A percentile compares a stretch with the other conserved stretches of the same genome.
Evolutionary conservation across 2,329 filamentous ascomycete species (phyloP).

Genomic region (Cytospora piceae): DNA sequence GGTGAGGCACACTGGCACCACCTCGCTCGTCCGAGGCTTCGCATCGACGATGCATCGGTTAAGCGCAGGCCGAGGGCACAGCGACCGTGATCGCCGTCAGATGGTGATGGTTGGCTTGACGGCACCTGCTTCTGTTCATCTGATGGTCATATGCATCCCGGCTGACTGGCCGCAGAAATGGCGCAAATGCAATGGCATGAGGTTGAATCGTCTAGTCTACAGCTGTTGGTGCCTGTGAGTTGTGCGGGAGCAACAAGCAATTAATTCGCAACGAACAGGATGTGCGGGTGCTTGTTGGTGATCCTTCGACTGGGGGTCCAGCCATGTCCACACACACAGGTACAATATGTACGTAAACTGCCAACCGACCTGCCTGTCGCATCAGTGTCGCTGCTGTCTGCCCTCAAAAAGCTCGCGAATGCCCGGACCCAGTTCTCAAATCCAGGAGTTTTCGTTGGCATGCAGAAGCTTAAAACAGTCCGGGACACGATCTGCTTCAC

Average conservation of each 20-base stretch:
- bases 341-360: too few relatives aligned
- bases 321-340: neutral
- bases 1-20: neutral
- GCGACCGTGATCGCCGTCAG: neutral
- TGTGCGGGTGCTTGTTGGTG: slow-evolving; percentile 20
- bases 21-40: slow-evolving; percentile 3
- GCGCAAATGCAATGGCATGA: slow-evolving; percentile 8
- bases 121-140: slow-evolving; percentile 2
- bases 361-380: slow-evolving; percentile 1
- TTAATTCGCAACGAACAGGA: slow-evolving; percentile 19
- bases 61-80: neutral
- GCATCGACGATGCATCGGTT: slow-evolving; percentile 12
- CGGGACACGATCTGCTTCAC: neutral
- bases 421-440: slow-evolving; percentile 5
- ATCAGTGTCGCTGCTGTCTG: slow-evolving; percentile 4
- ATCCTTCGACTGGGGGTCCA: slow-evolving; percentile 27
- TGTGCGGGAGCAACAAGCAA: slow-evolving; percentile 12
- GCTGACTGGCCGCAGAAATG: slow-evolving; percentile 3
- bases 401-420: slow-evolving; percentile 2
- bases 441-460: neutral
- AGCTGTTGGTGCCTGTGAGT: slow-evolving; percentile 16
- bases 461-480: slow-evolving; percentile 12
- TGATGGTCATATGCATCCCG: neutral
- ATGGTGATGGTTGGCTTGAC: slow-evolving; percentile 10
- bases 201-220: slow-evolving; percentile 24